Conservation (phyloP, 106 monocot genomes). For the Dendrobium huoshanense region DNA sequence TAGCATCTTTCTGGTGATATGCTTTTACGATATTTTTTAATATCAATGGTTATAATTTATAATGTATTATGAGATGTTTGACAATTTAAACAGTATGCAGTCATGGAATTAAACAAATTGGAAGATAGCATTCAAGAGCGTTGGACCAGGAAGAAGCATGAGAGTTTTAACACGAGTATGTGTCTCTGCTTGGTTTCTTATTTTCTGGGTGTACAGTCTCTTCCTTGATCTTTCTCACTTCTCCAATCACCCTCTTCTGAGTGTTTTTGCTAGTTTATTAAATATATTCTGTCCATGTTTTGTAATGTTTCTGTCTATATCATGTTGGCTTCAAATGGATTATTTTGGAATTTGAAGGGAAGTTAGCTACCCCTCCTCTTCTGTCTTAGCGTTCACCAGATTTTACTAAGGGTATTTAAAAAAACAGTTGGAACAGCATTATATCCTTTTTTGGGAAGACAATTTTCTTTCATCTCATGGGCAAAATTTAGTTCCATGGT, state of each 20-base stretch:
- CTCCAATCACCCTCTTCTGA: background rate
- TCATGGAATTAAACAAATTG: constrained; percentile 70
- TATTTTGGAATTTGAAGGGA: background rate
- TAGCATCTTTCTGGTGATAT: background rate
- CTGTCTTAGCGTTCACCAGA: background rate
- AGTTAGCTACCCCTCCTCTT: background rate
- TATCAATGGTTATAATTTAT: background rate
- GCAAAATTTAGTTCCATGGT: background rate
- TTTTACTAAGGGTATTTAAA: background rate
- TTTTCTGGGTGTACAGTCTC: background rate
- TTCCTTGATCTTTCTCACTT: background rate
- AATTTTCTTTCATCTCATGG: no score
- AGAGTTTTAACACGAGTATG: constrained; percentile 58
- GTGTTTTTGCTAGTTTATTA: background rate
- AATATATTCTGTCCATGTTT: background rate
- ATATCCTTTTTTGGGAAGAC: background rate
- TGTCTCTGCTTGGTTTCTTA: constrained; percentile 12
- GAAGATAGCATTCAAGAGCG: constrained; percentile 85
- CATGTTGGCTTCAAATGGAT: background rate
- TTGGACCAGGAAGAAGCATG: constrained; percentile 69
- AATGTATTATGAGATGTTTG: background rate
- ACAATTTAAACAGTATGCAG: constrained; percentile 56
- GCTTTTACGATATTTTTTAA: background rate
- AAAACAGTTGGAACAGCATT: background rate
- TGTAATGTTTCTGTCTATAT: background rate